Base-by-base conservation (phyloP, 2,329 filamentous ascomycete genomes). In the Neurospora crassa region DNA sequence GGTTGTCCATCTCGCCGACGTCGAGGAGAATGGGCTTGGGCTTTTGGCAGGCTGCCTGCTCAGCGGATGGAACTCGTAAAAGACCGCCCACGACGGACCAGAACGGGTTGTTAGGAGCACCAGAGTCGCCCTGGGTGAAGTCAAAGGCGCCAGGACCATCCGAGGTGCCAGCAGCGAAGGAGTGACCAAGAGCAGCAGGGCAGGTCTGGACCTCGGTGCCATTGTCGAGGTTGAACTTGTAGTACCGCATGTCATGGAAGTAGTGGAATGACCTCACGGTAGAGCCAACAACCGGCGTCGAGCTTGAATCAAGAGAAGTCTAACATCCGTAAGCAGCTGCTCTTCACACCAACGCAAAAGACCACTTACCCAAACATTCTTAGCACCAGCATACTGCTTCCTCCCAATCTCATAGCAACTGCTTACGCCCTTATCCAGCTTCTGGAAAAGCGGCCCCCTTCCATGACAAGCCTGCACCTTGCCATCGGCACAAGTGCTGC, bases 131-230 rank as follows among this genome's bases (percentile, higher is more conserved):
- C 79, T 97, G 94, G 18, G 92, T 94, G 78, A 97, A 97, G 82
- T 97, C 94, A 76, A 96, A 96, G 0, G 88, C 89, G 1, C 94
- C 94, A 0, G 94, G 94, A 0, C 94, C 92, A 77, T 97, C 94
- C 0, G 92, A 92, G 0, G 94, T 97, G 24, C 94, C 94, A 3
- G 92, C 94, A 0, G 94, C 94, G 78, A 97, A 97, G 0, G 92
- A 93, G 78, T 95, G 95, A 3, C 94, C 94, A 70, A 97, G 83
- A 0, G 93, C 93, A 0, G 93, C 94, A 18, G 93, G 90, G 76
- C 94, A 97, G 0, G 94, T 97, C 47, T 84, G 85, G 24, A 90
- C 91, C 68, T 83, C 81, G 1, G 88, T 90, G 69, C 91, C 91
- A 76, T 96, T 94, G 2, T 88, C 85, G 5, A 94, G 87, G 12